Conservation (phyloP, 805 yeast species). For the Pichia thaimueangensis region DNA sequence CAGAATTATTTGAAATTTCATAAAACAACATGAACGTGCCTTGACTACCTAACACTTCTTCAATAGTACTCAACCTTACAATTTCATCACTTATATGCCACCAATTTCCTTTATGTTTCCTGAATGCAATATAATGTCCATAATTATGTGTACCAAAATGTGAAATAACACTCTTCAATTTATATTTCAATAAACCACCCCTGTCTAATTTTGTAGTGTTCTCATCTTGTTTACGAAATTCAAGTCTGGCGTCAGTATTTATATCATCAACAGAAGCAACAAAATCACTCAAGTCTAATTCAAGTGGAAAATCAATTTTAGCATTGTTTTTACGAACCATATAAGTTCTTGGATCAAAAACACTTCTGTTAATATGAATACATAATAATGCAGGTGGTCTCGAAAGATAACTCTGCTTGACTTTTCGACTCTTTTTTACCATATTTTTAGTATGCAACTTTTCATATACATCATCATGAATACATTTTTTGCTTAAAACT, state of each 20-base stretch:
- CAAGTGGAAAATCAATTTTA: constrained; percentile 67
- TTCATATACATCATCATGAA: constrained; percentile 75
- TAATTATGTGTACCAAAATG: constrained; percentile 96
- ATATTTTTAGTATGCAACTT: constrained; percentile 67
- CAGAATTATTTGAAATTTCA: constrained; percentile 38
- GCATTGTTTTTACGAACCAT: constrained; percentile 80
- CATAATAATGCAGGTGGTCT: constrained; percentile 80
- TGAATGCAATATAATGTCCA: constrained; percentile 92
- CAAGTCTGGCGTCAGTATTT: constrained; percentile 72
- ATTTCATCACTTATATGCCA: constrained; percentile 93
- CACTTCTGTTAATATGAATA: constrained; percentile 88
- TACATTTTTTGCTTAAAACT: constrained; percentile 59
- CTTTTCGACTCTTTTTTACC: constrained; percentile 69
- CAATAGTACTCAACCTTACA: constrained; percentile 72
- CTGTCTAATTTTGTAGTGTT: constrained; percentile 5
- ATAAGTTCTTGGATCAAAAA: constrained; percentile 81
- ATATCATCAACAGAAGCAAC: constrained; percentile 64
- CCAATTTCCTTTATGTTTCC: constrained; percentile 81
- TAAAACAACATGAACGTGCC: constrained; percentile 93
- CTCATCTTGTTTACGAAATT: constrained; percentile 62
- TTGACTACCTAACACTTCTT: constrained; percentile 72
- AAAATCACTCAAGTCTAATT: constrained; percentile 60
- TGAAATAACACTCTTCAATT: constrained; percentile 77
- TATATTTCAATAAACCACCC: constrained; percentile 41
- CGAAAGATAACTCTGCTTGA: constrained; percentile 74